Base-by-base conservation (phyloP, 352 stramenopile species). In the Halophytophthora polymorphica region DNA sequence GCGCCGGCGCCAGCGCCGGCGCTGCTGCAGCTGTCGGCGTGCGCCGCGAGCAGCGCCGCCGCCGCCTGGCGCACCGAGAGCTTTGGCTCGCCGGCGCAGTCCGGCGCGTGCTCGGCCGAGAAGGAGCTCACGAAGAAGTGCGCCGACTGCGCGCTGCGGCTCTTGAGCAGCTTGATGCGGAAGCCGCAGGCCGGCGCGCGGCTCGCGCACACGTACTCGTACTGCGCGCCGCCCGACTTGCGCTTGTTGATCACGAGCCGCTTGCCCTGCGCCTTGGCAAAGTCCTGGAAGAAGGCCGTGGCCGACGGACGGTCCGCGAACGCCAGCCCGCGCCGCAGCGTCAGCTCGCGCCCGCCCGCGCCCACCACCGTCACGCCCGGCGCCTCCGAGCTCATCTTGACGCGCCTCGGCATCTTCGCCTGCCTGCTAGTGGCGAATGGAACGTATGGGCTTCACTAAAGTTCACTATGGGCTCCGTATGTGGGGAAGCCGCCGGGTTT, bases 41-140 rank as follows among this genome's bases (percentile, higher is more conserved):
- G 41, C 13, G 41, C n/a, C 23, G 23, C 21, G 2, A 69, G 43
- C 38, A 72, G 40, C 3, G 47, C 55, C 0, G 54, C 64, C 14
- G 63, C 58, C 3, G 64, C 64, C 43, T 72, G 64, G 7, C 64
- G 64, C 19, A 72, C 64, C 40, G 64, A 66, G 29, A 72, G 52
- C 40, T 69, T 72, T n/a, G 64, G 43, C 4, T 45, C 43, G 7
- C 54, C 54, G 1, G 54, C 52, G 19, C 64, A 72, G 35, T 65
- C 59, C 13, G 37, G 3, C 11, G 51, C 28, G 31, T 72, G 64
- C 15, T 52, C 31, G 22, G 51, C 64, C 11, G 45, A 34, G 51
- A 69, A 72, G 5, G 64, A 72, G 15, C 58, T 69, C 19, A 72
- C 64, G 37, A 72, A 72, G 48, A 72, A 72, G 49, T 72, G 58